These are phyloP conservation scores for Phytopythium sindhum DNA, from an alignment of 352 stramenopile genomes.

Conservation along the genomic window DNA sequence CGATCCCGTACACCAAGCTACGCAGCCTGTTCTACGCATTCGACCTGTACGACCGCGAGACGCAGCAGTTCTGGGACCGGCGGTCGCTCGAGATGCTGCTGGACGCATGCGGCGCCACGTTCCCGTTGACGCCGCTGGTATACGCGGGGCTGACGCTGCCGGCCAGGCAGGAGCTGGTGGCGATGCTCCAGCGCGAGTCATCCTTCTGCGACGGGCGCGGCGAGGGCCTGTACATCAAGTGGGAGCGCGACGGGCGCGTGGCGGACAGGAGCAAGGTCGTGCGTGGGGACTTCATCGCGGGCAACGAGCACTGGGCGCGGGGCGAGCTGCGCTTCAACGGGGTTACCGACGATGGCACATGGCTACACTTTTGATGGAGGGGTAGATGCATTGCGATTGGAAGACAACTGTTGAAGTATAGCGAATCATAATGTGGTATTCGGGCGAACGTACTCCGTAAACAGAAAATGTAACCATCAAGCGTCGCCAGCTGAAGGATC, in stretches of 20 bases:
- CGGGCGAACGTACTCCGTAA: neutral
- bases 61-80: slow-evolving; percentile 40
- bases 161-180: slow-evolving; percentile 10
- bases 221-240: slow-evolving; percentile 61
- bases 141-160: neutral
- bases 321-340: slow-evolving; percentile 41
- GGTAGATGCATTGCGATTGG: neutral
- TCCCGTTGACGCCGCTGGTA: slow-evolving; percentile 42
- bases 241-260: slow-evolving; percentile 37
- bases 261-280: slow-evolving; percentile 60
- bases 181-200: slow-evolving; percentile 36
- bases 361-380: neutral
- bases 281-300: slow-evolving; percentile 56
- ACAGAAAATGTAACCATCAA: neutral
- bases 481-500: no score
- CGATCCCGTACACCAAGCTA: slow-evolving; percentile 69
- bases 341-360: slow-evolving; percentile 14
- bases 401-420: neutral
- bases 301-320: slow-evolving; percentile 61
- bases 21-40: slow-evolving; percentile 75
- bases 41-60: slow-evolving; percentile 70
- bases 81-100: slow-evolving; percentile 27
- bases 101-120: slow-evolving; percentile 15
- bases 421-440: neutral
- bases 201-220: slow-evolving; percentile 42